Conservation (phyloP, 2,329 filamentous ascomycete species). For the Hypoxylon sp. region DNA sequence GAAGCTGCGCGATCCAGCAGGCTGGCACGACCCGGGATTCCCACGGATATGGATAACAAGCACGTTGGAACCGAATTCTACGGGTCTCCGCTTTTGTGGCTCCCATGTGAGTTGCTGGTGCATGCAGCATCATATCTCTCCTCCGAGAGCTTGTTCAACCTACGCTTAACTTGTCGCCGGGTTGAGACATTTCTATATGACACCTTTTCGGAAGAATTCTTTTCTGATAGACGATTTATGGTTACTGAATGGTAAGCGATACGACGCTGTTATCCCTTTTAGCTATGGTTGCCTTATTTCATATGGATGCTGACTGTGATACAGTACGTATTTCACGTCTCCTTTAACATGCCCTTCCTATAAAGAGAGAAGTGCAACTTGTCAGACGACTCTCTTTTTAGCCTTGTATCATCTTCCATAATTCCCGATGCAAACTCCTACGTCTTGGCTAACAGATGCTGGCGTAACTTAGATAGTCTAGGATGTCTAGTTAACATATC, state of each 20-base stretch:
- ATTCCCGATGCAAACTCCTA: background rate
- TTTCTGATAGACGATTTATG: conserved; percentile 48
- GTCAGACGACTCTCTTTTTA: no score
- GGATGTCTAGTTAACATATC: conserved; percentile 46
- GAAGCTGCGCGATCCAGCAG: conserved; percentile 6
- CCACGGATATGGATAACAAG: conserved; percentile 24
- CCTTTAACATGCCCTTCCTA: background rate
- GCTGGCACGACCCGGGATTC: conserved; percentile 19
- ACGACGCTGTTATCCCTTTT: background rate
- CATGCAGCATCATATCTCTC: conserved; percentile 45
- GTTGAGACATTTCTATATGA: conserved; percentile 43
- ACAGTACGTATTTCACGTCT: conserved; percentile 25
- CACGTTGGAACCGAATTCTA: conserved; percentile 25
- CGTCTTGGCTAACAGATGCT: background rate
- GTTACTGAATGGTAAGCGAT: conserved; percentile 43
- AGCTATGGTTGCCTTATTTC: background rate
- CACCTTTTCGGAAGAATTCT: conserved; percentile 48
- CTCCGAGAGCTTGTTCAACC: conserved; percentile 41
- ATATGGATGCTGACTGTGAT: conserved; percentile 17
- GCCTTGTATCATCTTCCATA: background rate
- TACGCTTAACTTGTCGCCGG: conserved; percentile 46
- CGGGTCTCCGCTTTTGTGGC: conserved; percentile 42
- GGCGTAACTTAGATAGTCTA: conserved; percentile 40
- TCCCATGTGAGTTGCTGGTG: conserved; percentile 47
- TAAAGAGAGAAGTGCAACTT: background rate